Conservation (phyloP, 2,329 filamentous ascomycete species). For the Immersiporthe knoxdaviesiana region DNA sequence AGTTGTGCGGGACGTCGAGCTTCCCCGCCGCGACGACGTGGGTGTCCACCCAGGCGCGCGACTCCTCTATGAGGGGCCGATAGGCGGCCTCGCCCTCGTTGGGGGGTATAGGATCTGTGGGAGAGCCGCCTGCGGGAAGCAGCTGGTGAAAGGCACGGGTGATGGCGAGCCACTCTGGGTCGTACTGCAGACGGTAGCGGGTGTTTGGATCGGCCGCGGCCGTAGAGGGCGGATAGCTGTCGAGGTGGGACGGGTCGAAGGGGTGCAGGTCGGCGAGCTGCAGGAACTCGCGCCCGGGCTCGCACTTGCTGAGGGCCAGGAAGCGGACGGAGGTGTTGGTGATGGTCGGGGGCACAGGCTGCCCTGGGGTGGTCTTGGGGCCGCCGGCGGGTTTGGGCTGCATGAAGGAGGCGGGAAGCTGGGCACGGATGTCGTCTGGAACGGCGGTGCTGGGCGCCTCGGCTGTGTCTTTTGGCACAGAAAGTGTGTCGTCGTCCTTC, state of each 20-base stretch:
- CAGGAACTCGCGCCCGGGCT: constrained; percentile 78
- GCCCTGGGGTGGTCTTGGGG: constrained; percentile 51
- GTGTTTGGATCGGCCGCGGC: constrained; percentile 5
- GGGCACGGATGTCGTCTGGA: constrained; percentile 67
- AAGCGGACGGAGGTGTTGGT: constrained; percentile 81
- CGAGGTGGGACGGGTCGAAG: constrained; percentile 41
- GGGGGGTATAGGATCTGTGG: constrained; percentile 52
- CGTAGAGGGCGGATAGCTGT: constrained; percentile 30
- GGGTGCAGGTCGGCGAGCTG: constrained; percentile 71
- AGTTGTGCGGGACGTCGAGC: constrained; percentile 77
- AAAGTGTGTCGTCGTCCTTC: not conserved
- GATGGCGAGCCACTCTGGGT: constrained; percentile 95
- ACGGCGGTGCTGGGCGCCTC: constrained; percentile 44
- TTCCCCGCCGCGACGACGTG: constrained; percentile 67
- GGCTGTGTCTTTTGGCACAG: constrained; percentile 32
- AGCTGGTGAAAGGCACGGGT: constrained; percentile 78
- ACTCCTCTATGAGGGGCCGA: constrained; percentile 65
- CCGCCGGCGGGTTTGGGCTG: constrained; percentile 49
- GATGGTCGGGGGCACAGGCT: constrained; percentile 72
- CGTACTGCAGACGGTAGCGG: constrained; percentile 73
- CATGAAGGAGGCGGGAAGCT: constrained; percentile 77
- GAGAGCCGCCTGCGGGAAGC: constrained; percentile 59
- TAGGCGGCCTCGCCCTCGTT: constrained; percentile 74
- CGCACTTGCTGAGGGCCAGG: constrained; percentile 88
- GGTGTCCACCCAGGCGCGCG: constrained; percentile 79